phyloP scores from a whole-genome alignment of 2,329 filamentous ascomycete genomes.

The Botryotinia calthae region DNA sequence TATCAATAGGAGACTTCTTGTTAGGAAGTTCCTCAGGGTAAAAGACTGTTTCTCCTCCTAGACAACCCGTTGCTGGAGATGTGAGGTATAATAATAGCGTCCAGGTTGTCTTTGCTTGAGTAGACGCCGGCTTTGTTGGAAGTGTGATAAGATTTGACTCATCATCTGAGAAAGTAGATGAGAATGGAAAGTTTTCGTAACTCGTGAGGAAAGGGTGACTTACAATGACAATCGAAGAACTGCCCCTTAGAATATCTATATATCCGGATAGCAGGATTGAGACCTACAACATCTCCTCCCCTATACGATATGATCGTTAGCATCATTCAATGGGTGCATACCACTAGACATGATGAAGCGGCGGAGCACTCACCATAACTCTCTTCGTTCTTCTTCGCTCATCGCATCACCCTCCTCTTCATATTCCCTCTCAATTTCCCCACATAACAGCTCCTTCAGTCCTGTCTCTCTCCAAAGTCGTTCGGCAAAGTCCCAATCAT shows the following conservation, averaged over 20 bases:
- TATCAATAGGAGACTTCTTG: slow-evolving; percentile 45
- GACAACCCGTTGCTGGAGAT: slow-evolving; percentile 68
- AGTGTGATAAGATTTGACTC: slow-evolving; percentile 74
- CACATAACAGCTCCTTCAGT: slow-evolving; percentile 53
- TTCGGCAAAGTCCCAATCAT: slow-evolving; percentile 72
- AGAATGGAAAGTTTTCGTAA: slow-evolving; percentile 17
- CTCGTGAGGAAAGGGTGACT: slow-evolving; percentile 41
- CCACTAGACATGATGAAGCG: background rate
- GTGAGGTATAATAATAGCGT: slow-evolving; percentile 87
- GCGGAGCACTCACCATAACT: slow-evolving; percentile 33
- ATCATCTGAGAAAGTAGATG: slow-evolving; percentile 60
- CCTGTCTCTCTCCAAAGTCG: slow-evolving; percentile 76
- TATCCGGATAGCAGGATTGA: slow-evolving; percentile 85
- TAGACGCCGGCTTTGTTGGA: slow-evolving; percentile 43
- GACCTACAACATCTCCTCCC: slow-evolving; percentile 78
- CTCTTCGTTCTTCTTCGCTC: slow-evolving; percentile 31
- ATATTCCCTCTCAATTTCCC: slow-evolving; percentile 24
- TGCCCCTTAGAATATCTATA: slow-evolving; percentile 85
- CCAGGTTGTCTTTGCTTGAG: slow-evolving; percentile 76
- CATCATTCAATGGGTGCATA: background rate
- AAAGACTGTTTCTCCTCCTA: slow-evolving; percentile 88
- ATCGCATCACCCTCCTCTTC: slow-evolving; percentile 32
- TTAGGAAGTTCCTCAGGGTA: slow-evolving; percentile 64
- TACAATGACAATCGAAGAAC: slow-evolving; percentile 92
- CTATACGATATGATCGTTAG: slow-evolving; percentile 46